Conservation (phyloP, 345 rosid genomes). For the Raphanus sativus region DNA sequence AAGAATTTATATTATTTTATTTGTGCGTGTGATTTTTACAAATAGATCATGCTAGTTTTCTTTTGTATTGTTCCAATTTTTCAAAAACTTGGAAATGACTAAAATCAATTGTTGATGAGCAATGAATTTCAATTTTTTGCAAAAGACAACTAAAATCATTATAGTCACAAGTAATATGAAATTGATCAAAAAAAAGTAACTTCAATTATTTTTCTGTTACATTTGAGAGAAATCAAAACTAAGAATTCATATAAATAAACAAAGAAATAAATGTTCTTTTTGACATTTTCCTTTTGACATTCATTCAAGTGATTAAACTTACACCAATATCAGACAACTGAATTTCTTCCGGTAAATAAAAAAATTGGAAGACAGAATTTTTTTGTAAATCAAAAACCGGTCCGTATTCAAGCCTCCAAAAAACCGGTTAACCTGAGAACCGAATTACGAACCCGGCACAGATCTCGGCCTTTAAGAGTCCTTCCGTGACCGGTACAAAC, state of each 20-base stretch:
- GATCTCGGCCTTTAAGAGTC: conserved; percentile 78
- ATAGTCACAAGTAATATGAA: background rate
- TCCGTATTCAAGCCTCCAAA: conserved; percentile 53
- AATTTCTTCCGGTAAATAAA: background rate
- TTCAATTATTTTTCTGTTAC: conserved; percentile 4
- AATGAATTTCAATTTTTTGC: background rate
- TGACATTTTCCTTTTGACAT: conserved; percentile 30
- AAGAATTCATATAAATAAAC: conserved; percentile 23
- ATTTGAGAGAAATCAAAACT: conserved; percentile 5
- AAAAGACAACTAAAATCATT: background rate
- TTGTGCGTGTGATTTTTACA: background rate
- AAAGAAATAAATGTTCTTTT: conserved; percentile 22
- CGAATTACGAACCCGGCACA: conserved; percentile 77
- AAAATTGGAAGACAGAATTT: background rate
- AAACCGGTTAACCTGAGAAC: conserved; percentile 86
- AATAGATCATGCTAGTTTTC: background rate
- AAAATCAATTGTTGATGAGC: background rate
- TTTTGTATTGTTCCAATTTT: background rate
- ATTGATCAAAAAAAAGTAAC: background rate
- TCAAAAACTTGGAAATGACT: background rate
- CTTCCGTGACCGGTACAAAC: conserved; percentile 82
- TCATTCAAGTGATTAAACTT: conserved; percentile 7
- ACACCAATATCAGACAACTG: background rate
- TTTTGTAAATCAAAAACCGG: background rate
- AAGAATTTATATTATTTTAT: too few relatives aligned